A percentile compares a stretch with the other conserved stretches of the same genome.
Conservation (phyloP, 2,329 filamentous ascomycete genomes). For the Monilinia fructicola region DNA sequence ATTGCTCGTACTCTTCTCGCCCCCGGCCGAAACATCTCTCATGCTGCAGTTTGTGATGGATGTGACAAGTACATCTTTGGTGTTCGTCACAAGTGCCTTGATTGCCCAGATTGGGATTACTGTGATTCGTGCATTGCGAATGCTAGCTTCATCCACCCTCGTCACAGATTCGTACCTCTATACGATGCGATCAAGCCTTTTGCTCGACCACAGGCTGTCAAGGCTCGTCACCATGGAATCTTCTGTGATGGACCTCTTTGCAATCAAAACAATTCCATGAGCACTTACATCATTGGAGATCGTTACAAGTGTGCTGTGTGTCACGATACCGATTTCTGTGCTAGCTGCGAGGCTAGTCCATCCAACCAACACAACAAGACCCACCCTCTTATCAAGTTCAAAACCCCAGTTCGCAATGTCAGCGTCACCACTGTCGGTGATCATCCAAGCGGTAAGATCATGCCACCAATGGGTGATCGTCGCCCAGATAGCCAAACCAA, state of each 20-base stretch:
- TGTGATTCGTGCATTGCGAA: conserved; percentile 73
- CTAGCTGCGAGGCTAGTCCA: conserved; percentile 86
- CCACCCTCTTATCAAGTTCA: conserved; percentile 97
- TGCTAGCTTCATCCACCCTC: conserved; percentile 68
- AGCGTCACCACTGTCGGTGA: conserved; percentile 83
- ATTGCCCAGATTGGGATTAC: conserved; percentile 97
- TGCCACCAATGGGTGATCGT: conserved; percentile 72
- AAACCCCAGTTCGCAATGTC: conserved; percentile 84
- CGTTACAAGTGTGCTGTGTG: conserved; percentile 98
- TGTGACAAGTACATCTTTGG: conserved; percentile 86
- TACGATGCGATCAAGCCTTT: conserved; percentile 65
- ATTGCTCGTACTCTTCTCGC: conserved; percentile 67
- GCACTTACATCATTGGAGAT: conserved; percentile 76
- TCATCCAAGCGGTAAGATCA: conserved; percentile 63
- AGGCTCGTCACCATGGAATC: conserved; percentile 73
- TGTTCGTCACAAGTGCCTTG: conserved; percentile 92
- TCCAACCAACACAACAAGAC: conserved; percentile 85
- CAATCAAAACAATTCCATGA: conserved; percentile 53
- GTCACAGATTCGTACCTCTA: conserved; percentile 85
- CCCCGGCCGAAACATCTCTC: conserved; percentile 76
- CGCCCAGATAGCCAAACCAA: conserved; percentile 40
- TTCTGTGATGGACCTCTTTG: conserved; percentile 95
- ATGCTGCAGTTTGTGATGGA: conserved; percentile 90
- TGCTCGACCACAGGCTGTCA: conserved; percentile 44
- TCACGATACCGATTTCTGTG: conserved; percentile 92